These are phyloP conservation scores for Corinectria fuckeliana DNA, from an alignment of 2,329 filamentous ascomycete genomes.

Conservation along the genomic window DNA sequence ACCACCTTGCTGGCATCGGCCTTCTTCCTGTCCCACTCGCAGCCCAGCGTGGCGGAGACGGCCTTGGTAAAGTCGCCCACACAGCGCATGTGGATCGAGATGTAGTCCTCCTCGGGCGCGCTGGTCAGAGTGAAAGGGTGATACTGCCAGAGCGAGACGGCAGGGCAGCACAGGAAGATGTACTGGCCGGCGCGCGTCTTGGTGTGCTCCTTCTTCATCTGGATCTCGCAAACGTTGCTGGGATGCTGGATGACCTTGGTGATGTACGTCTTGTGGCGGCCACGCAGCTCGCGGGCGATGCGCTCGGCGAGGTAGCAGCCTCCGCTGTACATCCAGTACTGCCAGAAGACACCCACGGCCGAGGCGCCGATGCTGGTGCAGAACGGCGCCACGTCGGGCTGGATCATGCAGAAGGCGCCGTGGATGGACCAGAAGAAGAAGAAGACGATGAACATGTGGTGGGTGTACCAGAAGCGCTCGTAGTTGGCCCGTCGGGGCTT, in stretches of 20 bases:
- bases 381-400: slow-evolving; percentile 80
- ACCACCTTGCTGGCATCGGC: slow-evolving; percentile 69
- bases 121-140: slow-evolving; percentile 88
- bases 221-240: slow-evolving; percentile 87
- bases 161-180: slow-evolving; percentile 87
- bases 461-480: slow-evolving; percentile 89
- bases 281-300: slow-evolving; percentile 78
- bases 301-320: slow-evolving; percentile 82
- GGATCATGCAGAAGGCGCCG: slow-evolving; percentile 90
- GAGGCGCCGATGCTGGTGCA: slow-evolving; percentile 71
- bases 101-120: slow-evolving; percentile 88
- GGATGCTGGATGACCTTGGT: slow-evolving; percentile 91
- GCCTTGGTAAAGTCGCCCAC: slow-evolving; percentile 82
- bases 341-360: slow-evolving; percentile 81
- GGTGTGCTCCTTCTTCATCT: slow-evolving; percentile 89
- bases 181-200: slow-evolving; percentile 84
- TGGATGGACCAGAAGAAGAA: slow-evolving; percentile 93
- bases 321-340: slow-evolving; percentile 88
- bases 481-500: slow-evolving; percentile 82
- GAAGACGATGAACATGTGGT: slow-evolving; percentile 87
- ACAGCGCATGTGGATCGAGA: slow-evolving; percentile 83
- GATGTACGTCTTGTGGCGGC: slow-evolving; percentile 83
- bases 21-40: slow-evolving; percentile 67
- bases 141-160: slow-evolving; percentile 87
- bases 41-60: slow-evolving; percentile 74